Evolutionary conservation across 805 yeast species (phyloP), one percentile per base, ranked within the genome.

Genomic region (Saccharomycopsis oosterbeekiorum): DNA sequence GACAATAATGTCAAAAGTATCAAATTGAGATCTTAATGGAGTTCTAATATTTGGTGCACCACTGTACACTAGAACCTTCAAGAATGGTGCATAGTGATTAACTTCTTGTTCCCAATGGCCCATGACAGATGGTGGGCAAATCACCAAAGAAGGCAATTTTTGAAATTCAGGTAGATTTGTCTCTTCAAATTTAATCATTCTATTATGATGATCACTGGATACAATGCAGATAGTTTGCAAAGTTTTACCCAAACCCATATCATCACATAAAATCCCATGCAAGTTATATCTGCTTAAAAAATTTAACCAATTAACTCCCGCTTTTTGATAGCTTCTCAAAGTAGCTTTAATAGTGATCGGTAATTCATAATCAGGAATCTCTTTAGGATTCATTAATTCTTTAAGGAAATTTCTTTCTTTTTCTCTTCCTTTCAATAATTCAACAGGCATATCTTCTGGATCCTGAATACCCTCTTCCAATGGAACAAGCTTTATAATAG

Each of bases 71-170:
- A 89, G 71, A 4, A 89, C 88, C 54, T 82, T 84, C 75, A 94
- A 76, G 65, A 88, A 87, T 54, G 98, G 97, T 0, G 97, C 88
- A 71, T 91, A 94, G 65, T 88, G 91, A 64, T 83, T 82, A 66
- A 94, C 78, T 73, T 94, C 99, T 70, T 90, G 97, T 71, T 90
- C 96, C 99, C 99, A 94, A 73, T 94, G 99, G 24, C 99, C 99
- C 1, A 97, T 92, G 67, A 94, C 81, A 0, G 98, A 90, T 0
- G 99, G 97, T 0, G 99, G 99, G 75, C 99, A 94, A 17, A 94
- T 82, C 57, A 94, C 84, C 66, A 94, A 75, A 0, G 97, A 84
- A 1, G 98, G 96, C 26, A 94, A 76, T 39, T 81, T 85, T 63
- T 96, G 78, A 41, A 80, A 82, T 67, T 91, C 96, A 12, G 77